phyloP scores from a whole-genome alignment of 2,329 filamentous ascomycete genomes.

The Pseudogymnoascus sp. region DNA sequence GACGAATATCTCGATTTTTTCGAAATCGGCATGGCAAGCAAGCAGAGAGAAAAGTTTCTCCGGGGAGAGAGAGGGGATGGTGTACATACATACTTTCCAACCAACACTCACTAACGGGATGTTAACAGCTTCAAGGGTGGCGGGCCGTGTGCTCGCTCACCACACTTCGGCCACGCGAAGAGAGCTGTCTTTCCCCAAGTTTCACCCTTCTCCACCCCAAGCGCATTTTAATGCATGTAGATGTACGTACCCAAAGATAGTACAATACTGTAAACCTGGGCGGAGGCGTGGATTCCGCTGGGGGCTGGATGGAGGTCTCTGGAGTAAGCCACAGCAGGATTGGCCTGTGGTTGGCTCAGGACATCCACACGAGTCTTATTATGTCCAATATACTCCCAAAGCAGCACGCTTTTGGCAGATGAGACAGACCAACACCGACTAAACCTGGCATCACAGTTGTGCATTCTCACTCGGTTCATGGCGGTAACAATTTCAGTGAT shows the following conservation, averaged over 20 bases:
- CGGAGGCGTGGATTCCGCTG: background rate
- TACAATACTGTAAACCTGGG: background rate
- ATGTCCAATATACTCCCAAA: background rate
- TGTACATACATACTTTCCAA: background rate
- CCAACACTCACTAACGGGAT: background rate
- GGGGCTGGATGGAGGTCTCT: background rate
- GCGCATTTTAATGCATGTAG: conserved; percentile 5
- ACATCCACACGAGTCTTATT: background rate
- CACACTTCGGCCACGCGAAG: conserved; percentile 1
- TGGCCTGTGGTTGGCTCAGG: background rate
- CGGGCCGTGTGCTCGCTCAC: conserved; percentile 7
- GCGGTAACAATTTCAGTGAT: background rate
- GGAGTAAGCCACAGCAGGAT: background rate
- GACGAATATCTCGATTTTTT: background rate
- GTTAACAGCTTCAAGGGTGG: conserved; percentile 1
- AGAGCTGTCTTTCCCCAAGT: background rate
- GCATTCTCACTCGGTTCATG: background rate
- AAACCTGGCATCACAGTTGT: background rate
- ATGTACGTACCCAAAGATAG: conserved; percentile 7
- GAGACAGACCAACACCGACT: background rate
- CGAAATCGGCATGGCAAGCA: background rate
- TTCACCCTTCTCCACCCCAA: background rate
- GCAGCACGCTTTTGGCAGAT: background rate
- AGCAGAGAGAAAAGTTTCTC: background rate
- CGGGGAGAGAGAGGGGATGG: background rate